Evolutionary conservation across 106 monocot genomes (phyloP).

Genomic region (Amphibolis antarctica): DNA sequence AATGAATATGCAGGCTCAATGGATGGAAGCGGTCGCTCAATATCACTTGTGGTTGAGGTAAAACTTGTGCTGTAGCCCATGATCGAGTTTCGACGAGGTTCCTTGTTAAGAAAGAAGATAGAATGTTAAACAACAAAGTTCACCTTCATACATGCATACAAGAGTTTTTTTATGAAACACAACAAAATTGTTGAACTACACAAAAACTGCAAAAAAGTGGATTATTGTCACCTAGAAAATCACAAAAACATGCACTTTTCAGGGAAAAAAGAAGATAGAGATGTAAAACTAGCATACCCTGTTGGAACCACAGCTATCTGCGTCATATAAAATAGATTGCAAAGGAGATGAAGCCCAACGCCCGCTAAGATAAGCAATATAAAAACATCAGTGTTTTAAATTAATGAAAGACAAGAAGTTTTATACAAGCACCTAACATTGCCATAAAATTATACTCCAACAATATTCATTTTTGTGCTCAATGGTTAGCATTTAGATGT

Average conservation of each 20-base stretch:
- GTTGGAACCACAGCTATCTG: constrained; percentile 66
- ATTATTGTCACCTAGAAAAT: too few relatives aligned
- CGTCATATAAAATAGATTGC: constrained; percentile 49
- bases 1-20: constrained; percentile 92
- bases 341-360: constrained; percentile 57
- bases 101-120: constrained; percentile 1
- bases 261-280: too few relatives aligned
- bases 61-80: constrained; percentile 51
- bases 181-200: background rate
- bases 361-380: constrained; percentile 26
- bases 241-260: too few relatives aligned
- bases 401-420: background rate
- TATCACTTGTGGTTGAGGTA: constrained; percentile 43
- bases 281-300: constrained; percentile 35
- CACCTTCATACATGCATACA: background rate
- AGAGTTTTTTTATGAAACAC: too few relatives aligned
- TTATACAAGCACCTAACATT: too few relatives aligned
- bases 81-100: constrained; percentile 5
- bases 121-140: background rate
- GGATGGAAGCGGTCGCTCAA: constrained; percentile 37
- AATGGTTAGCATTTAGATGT: too few relatives aligned
- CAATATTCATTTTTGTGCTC: too few relatives aligned
- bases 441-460: too few relatives aligned
- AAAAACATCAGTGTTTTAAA: background rate
- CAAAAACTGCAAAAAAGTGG: too few relatives aligned